Evolutionary conservation across 2,329 filamentous ascomycete species (phyloP), one percentile per base, ranked within the genome.

Genomic region (Penicillium brasilianum): DNA sequence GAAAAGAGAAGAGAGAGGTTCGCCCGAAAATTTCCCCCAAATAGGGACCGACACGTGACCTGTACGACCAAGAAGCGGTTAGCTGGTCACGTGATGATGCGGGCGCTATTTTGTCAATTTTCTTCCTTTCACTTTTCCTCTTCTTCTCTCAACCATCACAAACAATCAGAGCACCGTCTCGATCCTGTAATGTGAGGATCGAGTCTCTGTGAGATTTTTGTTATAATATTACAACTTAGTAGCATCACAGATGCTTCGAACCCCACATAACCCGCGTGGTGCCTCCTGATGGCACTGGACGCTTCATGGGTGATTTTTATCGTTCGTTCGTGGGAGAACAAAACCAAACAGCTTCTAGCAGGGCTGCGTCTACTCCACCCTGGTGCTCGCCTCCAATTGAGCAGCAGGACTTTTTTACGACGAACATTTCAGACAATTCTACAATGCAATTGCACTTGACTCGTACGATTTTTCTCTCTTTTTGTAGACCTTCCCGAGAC

Each of bases 301-400:
- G 78, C 74, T 71, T 78, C 75, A 71, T 76, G 75, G 74, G 67
- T 69, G 66, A 69, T 69, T 76, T 76, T 74, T 69, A 71, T 73
- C 69, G 73, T 76, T 78, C 76, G 75, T 77, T 78, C 76, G 78
- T 80, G 78, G 78, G 71, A 80, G 76, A 80, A 73, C 75, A 77
- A 80, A 78, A 74, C 75, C 72, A 75, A 75, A 74, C 77, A 77
- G 78, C 78, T 80, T 80, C 78, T 80, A 80, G 78, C 78, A 80
- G 78, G 71, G 72, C 78, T 77, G 78, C 78, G 78, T 80, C 78
- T 79, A 78, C 78, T 80, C 78, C 78, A 80, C 78, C 78, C 78
- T 80, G 76, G 75, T 77, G 74, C 74, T 77, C 71, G 69, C 61
- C 59, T 56, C 71, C 60, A 37, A 68, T 79, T 69, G 76, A 73